Base-by-base conservation (phyloP, 257 asterid genomes). In the Nicotiana otophora region DNA sequence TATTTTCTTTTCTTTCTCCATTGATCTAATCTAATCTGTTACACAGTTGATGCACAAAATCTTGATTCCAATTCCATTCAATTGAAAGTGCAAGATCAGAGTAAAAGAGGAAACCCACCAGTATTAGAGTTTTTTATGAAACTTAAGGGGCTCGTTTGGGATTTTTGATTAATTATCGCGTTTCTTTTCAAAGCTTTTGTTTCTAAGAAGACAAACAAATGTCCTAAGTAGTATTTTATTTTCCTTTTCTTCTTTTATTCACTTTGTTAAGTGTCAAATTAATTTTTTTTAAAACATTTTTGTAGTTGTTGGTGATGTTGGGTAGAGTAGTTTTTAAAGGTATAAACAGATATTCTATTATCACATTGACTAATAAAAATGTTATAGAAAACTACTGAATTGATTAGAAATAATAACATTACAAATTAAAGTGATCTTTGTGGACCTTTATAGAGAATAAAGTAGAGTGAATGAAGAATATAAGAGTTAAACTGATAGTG, bases 1-100 rank as follows among this genome's bases (percentile, higher is more conserved):
- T 57, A 78, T 46, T 57, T 86, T 84, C 82, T 90, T 83, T 76
- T 87, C 92, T 85, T 84, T 84, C 84, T 91, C 95, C 97, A 90
- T 42, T 79, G 79, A 76, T 82, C 83, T 60, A 61, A 68, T 82
- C 58, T 54, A 61, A 68, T 82, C 58, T 54, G 82, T 48, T 78
- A 36, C 8, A 12, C 79, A 30, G 61, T 63, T 26, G 69, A 62
- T 55, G 31, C 63, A 51, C 74, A 7, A 64, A 28, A 63, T 1
- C 77, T 80, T 68, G 65, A 65, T 81, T 75, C 39, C 51, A 8
- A 42, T 74, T 26, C 51, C 51, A 19, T 23, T 81, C 34, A 51
- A 48, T 63, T 48, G 83, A 68, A 48, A 70, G 7, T 46, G n/a
- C 16, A 57, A 65, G 65, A 81, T 81, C 78, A 81, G 55, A 64